Conservation (phyloP, 441 rosid species). For the Gossypium davidsonii region DNA sequence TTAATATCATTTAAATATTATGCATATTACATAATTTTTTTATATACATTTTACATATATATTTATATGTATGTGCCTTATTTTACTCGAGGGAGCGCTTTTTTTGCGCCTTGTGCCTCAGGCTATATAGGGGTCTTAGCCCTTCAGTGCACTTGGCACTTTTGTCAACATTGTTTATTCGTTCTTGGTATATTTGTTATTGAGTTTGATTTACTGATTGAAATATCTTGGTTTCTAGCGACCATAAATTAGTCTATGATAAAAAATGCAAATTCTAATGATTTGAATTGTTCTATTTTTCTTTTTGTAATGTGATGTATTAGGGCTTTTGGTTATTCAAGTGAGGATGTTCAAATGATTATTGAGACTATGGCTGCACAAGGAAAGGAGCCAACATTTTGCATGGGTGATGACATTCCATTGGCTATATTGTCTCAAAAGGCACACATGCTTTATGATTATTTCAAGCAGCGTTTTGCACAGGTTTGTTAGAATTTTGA, state of each 20-base stretch:
- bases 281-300: slow-evolving; percentile 13
- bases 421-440: slow-evolving; percentile 77
- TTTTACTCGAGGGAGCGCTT: no score
- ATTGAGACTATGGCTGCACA: slow-evolving; percentile 95
- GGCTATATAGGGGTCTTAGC: no score
- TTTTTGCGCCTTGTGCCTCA: no score
- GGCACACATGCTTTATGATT: slow-evolving; percentile 92
- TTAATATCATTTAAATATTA: no score
- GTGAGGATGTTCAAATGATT: slow-evolving; percentile 99
- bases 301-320: slow-evolving; percentile 23
- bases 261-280: not conserved
- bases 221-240: slow-evolving; percentile 1
- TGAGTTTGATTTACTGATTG: not conserved
- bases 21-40: no score
- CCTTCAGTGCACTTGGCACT: no score
- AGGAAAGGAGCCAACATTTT: slow-evolving; percentile 97
- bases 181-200: not conserved
- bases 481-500: slow-evolving; percentile 50
- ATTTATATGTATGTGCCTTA: no score
- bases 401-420: slow-evolving; percentile 95
- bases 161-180: no score
- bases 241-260: not conserved
- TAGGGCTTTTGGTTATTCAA: slow-evolving; percentile 98
- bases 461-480: slow-evolving; percentile 98
- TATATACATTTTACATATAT: no score